Evolutionary conservation across 805 yeast species (phyloP).

Genomic region (Starmera dryadoides): DNA sequence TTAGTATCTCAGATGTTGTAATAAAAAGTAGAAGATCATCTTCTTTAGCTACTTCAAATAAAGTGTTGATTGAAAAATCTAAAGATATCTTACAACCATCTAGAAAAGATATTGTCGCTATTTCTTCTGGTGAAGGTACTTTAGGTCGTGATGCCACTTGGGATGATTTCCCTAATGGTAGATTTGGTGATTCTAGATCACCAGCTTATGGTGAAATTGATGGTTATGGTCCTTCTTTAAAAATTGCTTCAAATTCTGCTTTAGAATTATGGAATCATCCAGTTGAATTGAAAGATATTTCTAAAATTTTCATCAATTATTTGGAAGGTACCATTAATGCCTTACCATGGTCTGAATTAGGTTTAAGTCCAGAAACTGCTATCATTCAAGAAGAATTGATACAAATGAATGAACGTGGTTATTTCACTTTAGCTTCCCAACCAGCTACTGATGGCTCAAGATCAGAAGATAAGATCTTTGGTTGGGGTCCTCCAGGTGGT

Average conservation of each 20-base stretch:
- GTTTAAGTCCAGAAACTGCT: constrained; percentile 83
- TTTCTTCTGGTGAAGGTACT: constrained; percentile 78
- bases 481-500: constrained; percentile 96
- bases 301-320: constrained; percentile 62
- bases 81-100: constrained; percentile 26
- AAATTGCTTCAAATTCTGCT: constrained; percentile 63
- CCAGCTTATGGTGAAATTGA: constrained; percentile 98
- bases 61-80: constrained; percentile 26
- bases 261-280: constrained; percentile 79
- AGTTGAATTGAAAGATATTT: constrained; percentile 46
- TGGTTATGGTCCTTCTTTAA: constrained; percentile 91
- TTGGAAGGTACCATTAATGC: constrained; percentile 67
- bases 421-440: constrained; percentile 89
- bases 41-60: constrained; percentile 31
- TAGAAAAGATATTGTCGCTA: constrained; percentile 59
- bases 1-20: background rate
- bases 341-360: constrained; percentile 89
- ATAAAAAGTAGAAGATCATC: constrained; percentile 12
- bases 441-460: constrained; percentile 82
- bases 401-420: constrained; percentile 64
- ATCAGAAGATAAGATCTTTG: constrained; percentile 82
- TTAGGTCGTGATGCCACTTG: constrained; percentile 87
- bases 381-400: constrained; percentile 87
- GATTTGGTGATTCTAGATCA: constrained; percentile 91
- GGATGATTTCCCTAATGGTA: constrained; percentile 96